Evolutionary conservation across 768 basidiomycete genomes (phyloP).

Genomic region (Butyriboletus loyo): DNA sequence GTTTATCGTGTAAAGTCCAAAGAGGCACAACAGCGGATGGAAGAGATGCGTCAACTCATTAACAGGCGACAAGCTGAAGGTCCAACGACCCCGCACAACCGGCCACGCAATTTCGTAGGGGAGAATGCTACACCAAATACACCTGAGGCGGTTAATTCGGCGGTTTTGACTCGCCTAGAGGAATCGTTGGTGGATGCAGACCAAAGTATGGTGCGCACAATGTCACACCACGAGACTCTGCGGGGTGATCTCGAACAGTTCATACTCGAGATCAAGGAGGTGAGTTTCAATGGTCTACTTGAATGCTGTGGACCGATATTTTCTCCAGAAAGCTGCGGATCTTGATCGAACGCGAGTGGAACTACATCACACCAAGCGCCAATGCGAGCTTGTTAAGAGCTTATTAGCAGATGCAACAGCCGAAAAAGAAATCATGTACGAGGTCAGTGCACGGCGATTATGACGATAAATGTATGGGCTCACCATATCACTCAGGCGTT

Average conservation of each 20-base stretch:
- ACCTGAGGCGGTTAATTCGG: conserved; percentile 15
- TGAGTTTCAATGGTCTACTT: conserved; percentile 27
- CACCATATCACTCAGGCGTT: conserved; percentile 60
- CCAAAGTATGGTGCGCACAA: conserved; percentile 47
- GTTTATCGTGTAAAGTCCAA: conserved; percentile 51
- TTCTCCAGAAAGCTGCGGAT: conserved; percentile 55
- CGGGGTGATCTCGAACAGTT: conserved; percentile 49
- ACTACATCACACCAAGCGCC: conserved; percentile 65
- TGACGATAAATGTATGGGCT: neutral
- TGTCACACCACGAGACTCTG: conserved; percentile 54
- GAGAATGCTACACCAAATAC: conserved; percentile 16
- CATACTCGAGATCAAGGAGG: conserved; percentile 55
- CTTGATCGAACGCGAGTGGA: conserved; percentile 62
- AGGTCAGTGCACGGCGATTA: conserved; percentile 48
- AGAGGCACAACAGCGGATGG: conserved; percentile 74
- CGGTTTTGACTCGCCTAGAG: conserved; percentile 38
- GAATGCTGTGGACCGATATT: neutral
- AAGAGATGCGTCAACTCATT: conserved; percentile 81
- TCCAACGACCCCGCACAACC: conserved; percentile 42
- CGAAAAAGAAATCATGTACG: conserved; percentile 93
- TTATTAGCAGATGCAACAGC: conserved; percentile 72
- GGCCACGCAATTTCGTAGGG: conserved; percentile 38
- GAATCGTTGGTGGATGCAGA: conserved; percentile 58
- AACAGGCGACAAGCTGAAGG: conserved; percentile 52
- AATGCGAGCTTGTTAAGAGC: conserved; percentile 76